Conservation (phyloP, 1,284 basidiomycete genomes). For the Pascua guehoae region DNA sequence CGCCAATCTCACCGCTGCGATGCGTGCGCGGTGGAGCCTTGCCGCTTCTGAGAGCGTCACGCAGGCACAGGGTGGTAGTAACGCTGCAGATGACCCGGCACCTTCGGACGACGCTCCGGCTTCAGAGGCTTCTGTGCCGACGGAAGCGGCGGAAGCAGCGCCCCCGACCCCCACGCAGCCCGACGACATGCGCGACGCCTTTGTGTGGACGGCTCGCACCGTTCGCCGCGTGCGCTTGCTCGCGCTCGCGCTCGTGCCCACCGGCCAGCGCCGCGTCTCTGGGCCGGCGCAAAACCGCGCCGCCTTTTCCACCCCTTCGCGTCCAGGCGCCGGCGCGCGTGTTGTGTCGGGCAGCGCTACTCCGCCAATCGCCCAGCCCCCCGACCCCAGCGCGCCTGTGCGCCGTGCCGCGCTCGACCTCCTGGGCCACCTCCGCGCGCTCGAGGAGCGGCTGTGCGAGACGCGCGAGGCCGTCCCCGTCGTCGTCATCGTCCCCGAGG, state of each 20-base stretch:
- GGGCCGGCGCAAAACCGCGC: constrained; percentile 1
- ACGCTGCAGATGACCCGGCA: too few species aligned
- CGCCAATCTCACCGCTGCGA: constrained; percentile 9
- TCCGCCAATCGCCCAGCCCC: background rate
- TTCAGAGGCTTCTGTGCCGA: too few species aligned
- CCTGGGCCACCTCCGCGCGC: constrained; percentile 29
- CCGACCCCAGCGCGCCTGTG: constrained; percentile 11
- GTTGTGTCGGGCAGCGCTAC: background rate
- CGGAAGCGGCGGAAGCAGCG: background rate
- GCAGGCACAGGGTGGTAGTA: too few species aligned
- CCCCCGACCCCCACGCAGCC: constrained; percentile 13
- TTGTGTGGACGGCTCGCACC: constrained; percentile 30
- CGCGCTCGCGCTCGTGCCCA: constrained; percentile 20
- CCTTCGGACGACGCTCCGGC: too few species aligned
- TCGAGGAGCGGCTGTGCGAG: constrained; percentile 40
- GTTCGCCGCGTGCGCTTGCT: constrained; percentile 34
- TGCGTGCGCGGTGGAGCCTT: constrained; percentile 7
- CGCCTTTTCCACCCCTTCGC: constrained; percentile 35
- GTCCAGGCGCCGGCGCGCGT: constrained; percentile 5
- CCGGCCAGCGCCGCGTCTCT: constrained; percentile 8
- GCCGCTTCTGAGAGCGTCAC: background rate
- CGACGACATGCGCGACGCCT: constrained; percentile 6
- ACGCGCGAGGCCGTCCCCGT: constrained; percentile 7
- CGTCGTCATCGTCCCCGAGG: constrained; percentile 11
- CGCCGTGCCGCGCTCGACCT: constrained; percentile 42